Evolutionary conservation across 2,329 filamentous ascomycete species (phyloP), one percentile per base, ranked within the genome.

Genomic region (Aspergillus cejpii): DNA sequence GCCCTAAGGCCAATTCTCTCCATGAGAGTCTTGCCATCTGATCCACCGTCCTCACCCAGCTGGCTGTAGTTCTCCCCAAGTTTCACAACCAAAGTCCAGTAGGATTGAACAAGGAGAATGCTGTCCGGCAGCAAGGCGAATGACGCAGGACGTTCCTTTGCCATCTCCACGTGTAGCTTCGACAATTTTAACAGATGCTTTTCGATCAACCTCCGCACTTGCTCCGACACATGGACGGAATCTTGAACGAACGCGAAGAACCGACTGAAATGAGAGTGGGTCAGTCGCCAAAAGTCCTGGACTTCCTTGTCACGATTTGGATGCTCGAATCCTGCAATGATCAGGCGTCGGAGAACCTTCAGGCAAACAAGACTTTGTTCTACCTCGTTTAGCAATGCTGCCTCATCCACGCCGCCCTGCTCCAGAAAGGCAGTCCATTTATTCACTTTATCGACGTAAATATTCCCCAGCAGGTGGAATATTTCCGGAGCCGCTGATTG

Each of bases 151-250:
- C 95, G 89, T 4, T 75, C 71, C 39, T 80, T 80, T 1, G 87
- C 81, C 83, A 97, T 91, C 44, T 88, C 83, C 29, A 94, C 76
- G 62, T 97, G 92, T 2, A 98, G 73, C 66, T 97, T 98, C 3
- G 90, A 83, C 39, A 97, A 83, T 61, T 97, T 90, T 33, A 96
- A 70, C 2, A 95, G 73, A 61, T 96, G 90, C 61, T 89, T 94
- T 53, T 86, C 85, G n/a, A 94, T 71, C 19, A 84, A 61, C 27
- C 76, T 77, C 47, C 79, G 77, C 19, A 81, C 76, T 3, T 70
- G 66, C 3, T 69, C 62, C 1, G 73, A 64, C 1, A 83, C 67
- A 2, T 78, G 68, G n/a, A 74, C 75, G 39, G 80, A 75, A 33
- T 76, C 72, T 52, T 75, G 74, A 41, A 84, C 73, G 47, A 84